Conservation (phyloP, 2,329 filamentous ascomycete species). For the Alternaria ventricosa region DNA sequence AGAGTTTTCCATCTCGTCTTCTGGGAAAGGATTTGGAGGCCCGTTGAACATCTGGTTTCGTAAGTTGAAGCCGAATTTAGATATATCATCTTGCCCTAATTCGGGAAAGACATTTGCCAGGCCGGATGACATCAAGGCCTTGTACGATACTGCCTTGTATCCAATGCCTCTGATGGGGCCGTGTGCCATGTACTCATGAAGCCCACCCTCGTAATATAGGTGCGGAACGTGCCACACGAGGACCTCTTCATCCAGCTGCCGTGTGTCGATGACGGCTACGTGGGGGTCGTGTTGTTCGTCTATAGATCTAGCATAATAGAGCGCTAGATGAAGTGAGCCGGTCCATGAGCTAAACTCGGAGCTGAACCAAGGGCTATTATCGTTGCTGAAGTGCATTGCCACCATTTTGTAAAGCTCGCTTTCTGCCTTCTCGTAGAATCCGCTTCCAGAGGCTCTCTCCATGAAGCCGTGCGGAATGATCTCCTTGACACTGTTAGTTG, state of each 20-base stretch:
- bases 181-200: background rate
- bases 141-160: background rate
- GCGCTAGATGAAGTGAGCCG: background rate
- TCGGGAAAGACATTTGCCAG: background rate
- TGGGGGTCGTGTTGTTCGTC: background rate
- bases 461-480: background rate
- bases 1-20: background rate
- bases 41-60: background rate
- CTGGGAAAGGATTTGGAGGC: background rate
- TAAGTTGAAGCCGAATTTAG: too few species aligned
- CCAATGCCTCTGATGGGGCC: background rate
- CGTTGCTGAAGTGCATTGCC: too few species aligned
- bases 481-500: background rate
- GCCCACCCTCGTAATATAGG: background rate
- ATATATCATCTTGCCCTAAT: too few species aligned
- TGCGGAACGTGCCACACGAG: background rate
- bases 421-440: background rate
- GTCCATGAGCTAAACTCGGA: background rate
- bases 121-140: background rate
- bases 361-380: background rate
- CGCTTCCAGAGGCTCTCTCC: background rate
- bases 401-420: background rate
- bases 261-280: background rate
- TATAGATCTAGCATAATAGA: background rate
- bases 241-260: background rate